Evolutionary conservation across 2,329 filamentous ascomycete species (phyloP).

Genomic region (Pseudomassariella vexata): DNA sequence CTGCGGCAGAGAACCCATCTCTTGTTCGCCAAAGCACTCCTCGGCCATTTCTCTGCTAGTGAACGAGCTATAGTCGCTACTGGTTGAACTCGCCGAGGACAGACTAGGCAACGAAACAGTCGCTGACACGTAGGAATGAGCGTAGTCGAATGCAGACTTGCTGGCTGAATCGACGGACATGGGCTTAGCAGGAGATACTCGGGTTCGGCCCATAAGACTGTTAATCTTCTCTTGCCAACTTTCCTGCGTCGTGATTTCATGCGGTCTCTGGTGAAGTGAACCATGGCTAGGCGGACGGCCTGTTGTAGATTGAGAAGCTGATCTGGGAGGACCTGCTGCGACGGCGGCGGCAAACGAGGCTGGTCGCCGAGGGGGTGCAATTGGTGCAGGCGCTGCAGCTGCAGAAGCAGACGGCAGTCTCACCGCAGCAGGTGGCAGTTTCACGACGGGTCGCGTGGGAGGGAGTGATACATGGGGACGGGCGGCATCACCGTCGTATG

Average conservation of each 20-base stretch:
- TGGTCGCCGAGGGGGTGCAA: constrained; percentile 24
- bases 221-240: constrained; percentile 84
- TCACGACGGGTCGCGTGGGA: constrained; percentile 68
- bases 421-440: constrained; percentile 72
- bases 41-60: constrained; percentile 67
- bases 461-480: constrained; percentile 68
- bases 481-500: constrained; percentile 59
- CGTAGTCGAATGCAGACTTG: constrained; percentile 58
- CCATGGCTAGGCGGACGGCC: constrained; percentile 17
- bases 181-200: constrained; percentile 46
- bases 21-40: constrained; percentile 75
- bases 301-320: constrained; percentile 7
- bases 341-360: constrained; percentile 36
- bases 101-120: constrained; percentile 64
- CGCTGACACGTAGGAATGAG: constrained; percentile 42
- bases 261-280: constrained; percentile 19
- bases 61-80: constrained; percentile 36
- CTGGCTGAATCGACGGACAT: constrained; percentile 63
- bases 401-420: constrained; percentile 65
- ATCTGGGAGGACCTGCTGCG: constrained; percentile 16
- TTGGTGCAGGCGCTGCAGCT: constrained; percentile 29
- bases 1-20: constrained; percentile 70
- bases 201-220: constrained; percentile 63
- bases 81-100: constrained; percentile 23
- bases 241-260: constrained; percentile 24